Percentiles rank a stretch among this genome's conserved stretches.
These are phyloP conservation scores for Globisporangium carolinianum DNA, from an alignment of 352 stramenopile genomes.

Conservation along the genomic window DNA sequence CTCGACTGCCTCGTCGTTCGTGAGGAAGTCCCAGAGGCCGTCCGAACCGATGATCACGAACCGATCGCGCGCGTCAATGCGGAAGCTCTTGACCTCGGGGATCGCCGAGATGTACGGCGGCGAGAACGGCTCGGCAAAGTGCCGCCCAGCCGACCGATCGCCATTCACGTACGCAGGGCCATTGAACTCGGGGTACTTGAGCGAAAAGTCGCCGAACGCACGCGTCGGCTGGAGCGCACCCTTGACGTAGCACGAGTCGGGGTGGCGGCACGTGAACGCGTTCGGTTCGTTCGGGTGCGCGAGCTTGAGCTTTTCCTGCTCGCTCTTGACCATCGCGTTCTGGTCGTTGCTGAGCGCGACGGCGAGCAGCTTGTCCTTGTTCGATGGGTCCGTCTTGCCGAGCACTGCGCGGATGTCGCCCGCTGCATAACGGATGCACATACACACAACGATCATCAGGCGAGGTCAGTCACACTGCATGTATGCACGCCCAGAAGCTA, in stretches of 20 bases:
- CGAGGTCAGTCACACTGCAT: too few species aligned
- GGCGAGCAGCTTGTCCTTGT: conserved; percentile 41
- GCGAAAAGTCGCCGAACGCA: conserved; percentile 88
- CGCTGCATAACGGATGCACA: conserved; percentile 12
- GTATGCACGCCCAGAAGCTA: too few species aligned
- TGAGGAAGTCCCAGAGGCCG: conserved; percentile 96
- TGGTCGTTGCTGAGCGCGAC: conserved; percentile 88
- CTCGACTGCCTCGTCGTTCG: conserved; percentile 92
- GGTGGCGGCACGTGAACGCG: conserved; percentile 87
- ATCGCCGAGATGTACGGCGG: conserved; percentile 91
- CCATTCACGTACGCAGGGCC: conserved; percentile 68
- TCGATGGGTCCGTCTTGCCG: conserved; percentile 28
- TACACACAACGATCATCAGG: too few species aligned
- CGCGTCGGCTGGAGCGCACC: conserved; percentile 86
- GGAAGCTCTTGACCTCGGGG: conserved; percentile 71
- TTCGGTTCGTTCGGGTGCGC: conserved; percentile 88
- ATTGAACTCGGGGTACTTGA: conserved; percentile 94
- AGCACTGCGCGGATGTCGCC: conserved; percentile 82
- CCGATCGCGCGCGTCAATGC: conserved; percentile 77
- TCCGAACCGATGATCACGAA: conserved; percentile 97
- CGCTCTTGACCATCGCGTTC: conserved; percentile 85
- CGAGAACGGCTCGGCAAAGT: conserved; percentile 86
- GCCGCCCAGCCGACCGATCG: conserved; percentile 78
- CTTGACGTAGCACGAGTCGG: conserved; percentile 93
- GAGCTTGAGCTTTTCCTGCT: conserved; percentile 80